Evolutionary conservation across 2,329 filamentous ascomycete genomes (phyloP), one percentile per base, ranked within the genome.

Genomic region (Trichoderma pleuroti): DNA sequence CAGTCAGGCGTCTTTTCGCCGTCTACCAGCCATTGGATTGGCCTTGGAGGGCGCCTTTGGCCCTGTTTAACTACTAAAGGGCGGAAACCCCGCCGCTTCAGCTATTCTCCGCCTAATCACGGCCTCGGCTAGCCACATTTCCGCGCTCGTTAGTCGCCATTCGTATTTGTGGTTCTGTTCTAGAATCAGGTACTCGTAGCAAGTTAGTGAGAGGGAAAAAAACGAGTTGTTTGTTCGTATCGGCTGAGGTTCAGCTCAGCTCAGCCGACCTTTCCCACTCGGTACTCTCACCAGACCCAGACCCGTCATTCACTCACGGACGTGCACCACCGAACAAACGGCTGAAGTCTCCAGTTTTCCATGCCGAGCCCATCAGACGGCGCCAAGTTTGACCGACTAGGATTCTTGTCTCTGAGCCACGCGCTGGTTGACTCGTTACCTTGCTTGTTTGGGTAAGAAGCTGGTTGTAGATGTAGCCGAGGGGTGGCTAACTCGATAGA

Each of bases 241-340:
- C 28, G 39, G 56, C 66, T 49, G 39, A 49, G 46, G 66, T 60
- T 68, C 54, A 60, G 66, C 39, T 68, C 66, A 68, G 56, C 66
- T 68, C 56, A 60, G 66, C 56, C 65, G 36, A 32, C 26, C 64
- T 67, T 59, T 24, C 52, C 52, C 30, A 24, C 28, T 59, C 65
- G n/a, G 21, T 68, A 52, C 10, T 16, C 28, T 42, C 42, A 34
- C 26, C 42, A 64, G 42, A 21, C 28, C 65, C 39, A 42, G 39
- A 42, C 39, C 46, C 49, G 24, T 42, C 21, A 42, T 66, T 66
- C 42, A 57, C 30, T 61, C 28, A 12, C 56, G 39, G 30, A 36
- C 52, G 16, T 49, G 57, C 36, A 36, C 54, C n/a, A 32, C 28
- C n/a, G 65, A 49, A 26, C 56, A 52, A 36, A 36, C 56, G 42